Evolutionary conservation across 257 asterid species (phyloP), one percentile per base, ranked within the genome.

Genomic region (Haberlea rhodopensis): DNA sequence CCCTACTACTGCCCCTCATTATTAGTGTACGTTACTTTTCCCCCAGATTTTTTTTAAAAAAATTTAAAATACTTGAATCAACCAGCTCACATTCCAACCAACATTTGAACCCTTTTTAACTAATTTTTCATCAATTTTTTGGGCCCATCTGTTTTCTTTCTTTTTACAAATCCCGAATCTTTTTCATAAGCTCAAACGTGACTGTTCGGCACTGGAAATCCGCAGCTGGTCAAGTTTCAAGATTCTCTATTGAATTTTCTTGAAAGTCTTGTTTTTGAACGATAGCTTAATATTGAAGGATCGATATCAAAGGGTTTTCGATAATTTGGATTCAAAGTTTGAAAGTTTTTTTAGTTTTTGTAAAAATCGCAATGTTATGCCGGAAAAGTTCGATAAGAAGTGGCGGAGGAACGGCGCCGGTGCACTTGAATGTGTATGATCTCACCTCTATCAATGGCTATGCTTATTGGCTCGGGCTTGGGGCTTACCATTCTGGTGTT

Each of bases 401-500:
- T 53, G 66, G 73, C 28, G 73, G 76, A 5, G 95, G 91, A 65
- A 77, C 95, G 24, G 90, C 75, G 3, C 82, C 89, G 1, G 97
- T 89, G 48, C 73, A 85, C 69, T 76, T 89, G 19, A 89, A 89
- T 62, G 95, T 89, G 4, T 89, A 89, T 65, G 96, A 89, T 79
- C 84, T 89, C 16, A 86, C 95, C 24, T 24, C 92, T 25, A 80
- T 86, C 26, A 89, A 89, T 57, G 90, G 90, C 51, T 89, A 85
- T 56, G 97, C 95, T 68, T 87, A 87, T 45, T 89, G 97, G 97
- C 63, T 89, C 20, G 97, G 97, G 25, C 94, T 89, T 15, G 97
- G 95, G 15, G 95, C 78, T 57, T 89, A 80, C 74, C 97, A 89
- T 79, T 89, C 97, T 37, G 97, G 94, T 3, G 84, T 89, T 78